Evolutionary conservation across 495 filamentous ascomycete species (phyloP).

Genomic region (Echria macrotheca): DNA sequence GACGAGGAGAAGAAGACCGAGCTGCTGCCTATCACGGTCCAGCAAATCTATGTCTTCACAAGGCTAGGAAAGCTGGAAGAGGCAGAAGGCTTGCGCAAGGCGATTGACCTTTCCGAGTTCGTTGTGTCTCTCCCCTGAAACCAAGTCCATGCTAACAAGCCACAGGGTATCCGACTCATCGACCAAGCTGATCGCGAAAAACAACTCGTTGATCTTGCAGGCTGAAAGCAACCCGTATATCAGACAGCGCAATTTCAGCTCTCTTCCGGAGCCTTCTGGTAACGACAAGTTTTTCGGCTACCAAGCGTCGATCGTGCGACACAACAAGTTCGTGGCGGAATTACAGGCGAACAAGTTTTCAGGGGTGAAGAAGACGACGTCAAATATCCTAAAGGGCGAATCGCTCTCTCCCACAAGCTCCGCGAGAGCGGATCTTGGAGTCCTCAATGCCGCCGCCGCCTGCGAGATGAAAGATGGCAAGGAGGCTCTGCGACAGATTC

Average conservation of each 20-base stretch:
- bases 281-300: constrained; percentile 73
- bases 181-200: constrained; percentile 69
- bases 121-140: constrained; percentile 3
- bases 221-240: constrained; percentile 69
- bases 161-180: constrained; percentile 66
- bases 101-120: constrained; percentile 46
- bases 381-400: constrained; percentile 47
- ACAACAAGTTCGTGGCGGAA: constrained; percentile 66
- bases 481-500: constrained; percentile 64
- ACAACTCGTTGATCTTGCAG: constrained; percentile 64
- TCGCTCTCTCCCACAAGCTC: constrained; percentile 50
- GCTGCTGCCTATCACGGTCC: constrained; percentile 76
- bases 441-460: constrained; percentile 75
- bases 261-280: constrained; percentile 49
- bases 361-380: constrained; percentile 64
- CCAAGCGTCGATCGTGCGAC: constrained; percentile 61
- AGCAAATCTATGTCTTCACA: constrained; percentile 75
- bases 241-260: constrained; percentile 61
- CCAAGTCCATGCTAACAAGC: constrained; percentile 20
- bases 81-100: constrained; percentile 59
- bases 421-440: constrained; percentile 58
- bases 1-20: constrained; percentile 81
- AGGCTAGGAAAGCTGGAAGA: constrained; percentile 68
- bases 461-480: constrained; percentile 58
- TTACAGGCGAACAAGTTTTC: constrained; percentile 73